phyloP scores from a whole-genome alignment of 2,329 filamentous ascomycete species.

The Aspergillaceae sp. region DNA sequence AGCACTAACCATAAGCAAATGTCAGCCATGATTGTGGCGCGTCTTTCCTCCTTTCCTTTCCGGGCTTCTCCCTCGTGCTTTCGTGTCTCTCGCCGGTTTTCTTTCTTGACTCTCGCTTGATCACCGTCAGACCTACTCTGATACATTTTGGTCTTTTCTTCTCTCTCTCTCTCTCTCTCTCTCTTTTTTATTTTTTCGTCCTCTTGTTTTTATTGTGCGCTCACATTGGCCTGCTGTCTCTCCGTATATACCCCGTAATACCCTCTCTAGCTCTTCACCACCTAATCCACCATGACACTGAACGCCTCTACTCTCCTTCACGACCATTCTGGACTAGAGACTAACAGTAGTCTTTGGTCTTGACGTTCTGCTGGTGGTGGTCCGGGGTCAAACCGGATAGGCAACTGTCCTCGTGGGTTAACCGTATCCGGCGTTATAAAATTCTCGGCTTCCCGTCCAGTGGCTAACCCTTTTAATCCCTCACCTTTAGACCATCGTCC shows the following conservation, averaged over 20 bases:
- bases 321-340: not conserved
- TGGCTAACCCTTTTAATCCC: not conserved
- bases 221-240: not conserved
- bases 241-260: too few relatives aligned
- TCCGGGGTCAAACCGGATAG: not conserved
- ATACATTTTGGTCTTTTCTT: not conserved
- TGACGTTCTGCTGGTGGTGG: not conserved
- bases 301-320: not conserved
- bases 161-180: not conserved
- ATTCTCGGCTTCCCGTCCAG: too few relatives aligned
- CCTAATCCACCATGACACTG: constrained; percentile 1
- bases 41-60: too few relatives aligned
- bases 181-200: not conserved
- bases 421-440: not conserved
- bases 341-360: not conserved
- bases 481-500: not conserved
- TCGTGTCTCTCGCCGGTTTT: not conserved
- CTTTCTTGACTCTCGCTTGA: not conserved
- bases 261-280: not conserved
- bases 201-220: not conserved
- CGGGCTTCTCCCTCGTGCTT: not conserved
- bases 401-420: not conserved
- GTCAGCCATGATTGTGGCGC: too few relatives aligned
- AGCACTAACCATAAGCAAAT: too few relatives aligned
- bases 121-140: too few relatives aligned